These are phyloP conservation scores for Fraxinus greggii DNA, from an alignment of 305 asterid species.

Conservation along the genomic window DNA sequence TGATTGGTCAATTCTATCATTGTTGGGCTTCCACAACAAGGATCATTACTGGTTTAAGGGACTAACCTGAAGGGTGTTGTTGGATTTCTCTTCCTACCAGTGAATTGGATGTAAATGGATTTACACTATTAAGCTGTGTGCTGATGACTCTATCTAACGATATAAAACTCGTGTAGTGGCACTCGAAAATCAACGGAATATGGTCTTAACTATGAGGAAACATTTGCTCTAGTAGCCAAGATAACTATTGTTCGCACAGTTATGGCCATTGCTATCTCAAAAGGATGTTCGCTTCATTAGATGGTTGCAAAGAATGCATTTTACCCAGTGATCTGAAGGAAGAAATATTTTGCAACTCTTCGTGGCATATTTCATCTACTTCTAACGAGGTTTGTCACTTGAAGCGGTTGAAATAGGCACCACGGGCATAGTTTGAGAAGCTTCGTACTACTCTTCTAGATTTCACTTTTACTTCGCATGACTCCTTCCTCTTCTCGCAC, in stretches of 20 bases:
- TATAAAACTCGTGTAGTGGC: background rate
- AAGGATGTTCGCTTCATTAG: background rate
- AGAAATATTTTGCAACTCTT: background rate
- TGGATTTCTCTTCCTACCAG: background rate
- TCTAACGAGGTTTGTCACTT: background rate
- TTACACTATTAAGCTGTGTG: background rate
- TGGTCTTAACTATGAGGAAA: background rate
- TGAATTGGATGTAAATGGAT: background rate
- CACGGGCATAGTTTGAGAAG: background rate
- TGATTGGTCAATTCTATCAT: background rate
- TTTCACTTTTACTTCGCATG: background rate
- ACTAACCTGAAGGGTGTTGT: background rate
- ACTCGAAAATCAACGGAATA: background rate
- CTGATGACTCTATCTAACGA: background rate
- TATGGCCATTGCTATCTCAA: background rate
- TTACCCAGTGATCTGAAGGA: background rate
- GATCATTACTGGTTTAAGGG: background rate
- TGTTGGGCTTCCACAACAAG: background rate
- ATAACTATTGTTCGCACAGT: background rate
- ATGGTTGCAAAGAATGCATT: background rate
- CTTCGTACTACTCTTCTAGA: background rate
- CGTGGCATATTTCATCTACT: background rate
- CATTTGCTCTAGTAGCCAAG: background rate
- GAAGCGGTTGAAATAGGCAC: background rate
- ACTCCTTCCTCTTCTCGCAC: background rate